Conservation (phyloP, 176 grass and related monocot genomes). For the Musa itinerans region DNA sequence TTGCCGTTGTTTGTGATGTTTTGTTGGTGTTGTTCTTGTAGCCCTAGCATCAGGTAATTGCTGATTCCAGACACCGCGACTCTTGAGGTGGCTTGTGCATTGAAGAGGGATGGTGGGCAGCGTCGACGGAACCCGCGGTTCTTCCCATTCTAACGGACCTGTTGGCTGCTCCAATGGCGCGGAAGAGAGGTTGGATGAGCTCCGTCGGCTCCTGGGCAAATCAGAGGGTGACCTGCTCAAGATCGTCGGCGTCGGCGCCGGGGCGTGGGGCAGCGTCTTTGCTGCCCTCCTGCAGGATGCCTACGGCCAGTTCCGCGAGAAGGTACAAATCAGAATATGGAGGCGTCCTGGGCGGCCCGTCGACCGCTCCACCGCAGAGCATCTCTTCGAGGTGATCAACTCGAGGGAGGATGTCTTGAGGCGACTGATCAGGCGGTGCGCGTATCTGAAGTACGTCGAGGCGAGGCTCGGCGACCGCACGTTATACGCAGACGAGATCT, state of each 20-base stretch:
- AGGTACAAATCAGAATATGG: conserved; percentile 90
- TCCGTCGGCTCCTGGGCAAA: conserved; percentile 73
- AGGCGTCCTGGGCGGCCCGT: conserved; percentile 62
- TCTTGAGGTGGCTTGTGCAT: no score
- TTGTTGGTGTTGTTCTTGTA: not conserved
- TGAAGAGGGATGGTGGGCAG: conserved; percentile 24
- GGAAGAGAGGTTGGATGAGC: conserved; percentile 80
- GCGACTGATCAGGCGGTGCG: conserved; percentile 61
- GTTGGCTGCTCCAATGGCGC: conserved; percentile 39
- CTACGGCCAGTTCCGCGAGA: conserved; percentile 85
- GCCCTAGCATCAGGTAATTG: no score
- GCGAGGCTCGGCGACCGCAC: conserved; percentile 72
- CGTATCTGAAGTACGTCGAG: conserved; percentile 96
- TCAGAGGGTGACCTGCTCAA: conserved; percentile 61
- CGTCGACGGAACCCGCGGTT: conserved; percentile 21
- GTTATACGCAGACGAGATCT: conserved; percentile 89
- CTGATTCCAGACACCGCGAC: not conserved
- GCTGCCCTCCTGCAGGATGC: conserved; percentile 87
- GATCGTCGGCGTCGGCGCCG: conserved; percentile 81
- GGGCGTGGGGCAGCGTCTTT: conserved; percentile 95
- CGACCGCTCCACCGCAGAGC: conserved; percentile 69
- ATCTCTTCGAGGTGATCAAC: conserved; percentile 94
- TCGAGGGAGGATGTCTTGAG: conserved; percentile 84
- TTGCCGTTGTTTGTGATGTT: not conserved
- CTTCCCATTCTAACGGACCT: conserved; percentile 40